Percentiles rank a stretch among this genome's conserved stretches.
Conservation (phyloP, 495 filamentous ascomycete genomes). For the Penicillium waksmanii region DNA sequence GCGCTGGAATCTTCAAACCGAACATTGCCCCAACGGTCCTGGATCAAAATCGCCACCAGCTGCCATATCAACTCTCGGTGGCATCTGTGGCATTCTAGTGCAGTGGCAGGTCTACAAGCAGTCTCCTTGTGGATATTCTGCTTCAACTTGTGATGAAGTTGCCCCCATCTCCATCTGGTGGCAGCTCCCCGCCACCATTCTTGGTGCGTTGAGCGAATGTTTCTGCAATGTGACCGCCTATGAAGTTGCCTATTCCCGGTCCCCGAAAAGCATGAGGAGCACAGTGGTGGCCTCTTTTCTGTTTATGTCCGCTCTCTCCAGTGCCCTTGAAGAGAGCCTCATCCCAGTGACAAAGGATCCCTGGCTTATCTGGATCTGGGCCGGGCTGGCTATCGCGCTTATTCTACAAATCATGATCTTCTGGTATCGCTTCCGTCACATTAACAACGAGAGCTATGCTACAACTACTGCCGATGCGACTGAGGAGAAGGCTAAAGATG, state of each 20-base stretch:
- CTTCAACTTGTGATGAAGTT: conserved; percentile 47
- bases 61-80: conserved; percentile 54
- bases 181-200: conserved; percentile 52
- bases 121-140: conserved; percentile 55
- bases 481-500: too few relatives aligned
- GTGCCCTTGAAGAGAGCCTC: background rate
- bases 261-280: conserved; percentile 69
- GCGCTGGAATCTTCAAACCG: conserved; percentile 46
- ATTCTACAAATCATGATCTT: background rate
- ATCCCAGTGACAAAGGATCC: background rate
- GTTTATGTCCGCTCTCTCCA: background rate
- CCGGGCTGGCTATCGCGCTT: background rate
- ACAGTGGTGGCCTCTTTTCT: conserved; percentile 66
- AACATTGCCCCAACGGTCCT: conserved; percentile 42
- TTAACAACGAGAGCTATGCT: background rate
- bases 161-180: conserved; percentile 59
- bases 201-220: conserved; percentile 69
- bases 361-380: background rate
- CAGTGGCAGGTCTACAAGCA: conserved; percentile 66
- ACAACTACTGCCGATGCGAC: background rate
- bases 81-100: conserved; percentile 62
- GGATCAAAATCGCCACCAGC: conserved; percentile 38
- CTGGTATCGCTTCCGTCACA: background rate
- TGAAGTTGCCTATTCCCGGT: conserved; percentile 73
- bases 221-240: conserved; percentile 73